phyloP scores from a whole-genome alignment of 495 filamentous ascomycete species.

The Aspergillus homomorphus region DNA sequence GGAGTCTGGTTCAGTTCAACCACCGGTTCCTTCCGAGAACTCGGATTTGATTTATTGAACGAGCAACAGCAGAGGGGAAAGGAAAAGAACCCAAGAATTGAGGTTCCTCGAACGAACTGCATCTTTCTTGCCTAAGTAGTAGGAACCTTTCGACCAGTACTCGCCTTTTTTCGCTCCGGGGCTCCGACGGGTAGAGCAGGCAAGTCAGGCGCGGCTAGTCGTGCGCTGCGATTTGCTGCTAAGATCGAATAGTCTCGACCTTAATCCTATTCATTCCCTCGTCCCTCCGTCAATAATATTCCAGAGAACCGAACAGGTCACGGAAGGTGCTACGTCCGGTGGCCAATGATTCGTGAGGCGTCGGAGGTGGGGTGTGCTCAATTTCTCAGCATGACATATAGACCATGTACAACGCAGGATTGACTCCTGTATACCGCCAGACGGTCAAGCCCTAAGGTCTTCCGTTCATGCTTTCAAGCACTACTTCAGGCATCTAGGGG shows the following conservation, averaged over 20 bases:
- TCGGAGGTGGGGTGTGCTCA: not conserved
- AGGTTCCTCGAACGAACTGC: no score
- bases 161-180: not conserved
- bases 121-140: no score
- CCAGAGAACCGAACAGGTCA: not conserved
- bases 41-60: not conserved
- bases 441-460: not conserved
- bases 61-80: not conserved
- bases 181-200: conserved; percentile 2
- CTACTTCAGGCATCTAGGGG: not conserved
- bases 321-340: conserved; percentile 4
- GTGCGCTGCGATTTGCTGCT: conserved; percentile 1
- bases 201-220: conserved; percentile 7
- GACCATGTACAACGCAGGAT: no score
- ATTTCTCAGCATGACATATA: not conserved
- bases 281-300: no score
- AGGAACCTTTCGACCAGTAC: not conserved
- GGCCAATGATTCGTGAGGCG: not conserved
- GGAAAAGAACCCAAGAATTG: not conserved
- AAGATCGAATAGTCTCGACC: conserved; percentile 1
- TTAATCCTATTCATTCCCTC: not conserved
- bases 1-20: not conserved
- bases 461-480: not conserved
- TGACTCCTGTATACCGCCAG: no score
- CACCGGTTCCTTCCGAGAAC: not conserved